A percentile compares a stretch with the other conserved stretches of the same genome.
phyloP scores from a whole-genome alignment of 306 rosid genomes.

The Prosopis cineraria region DNA sequence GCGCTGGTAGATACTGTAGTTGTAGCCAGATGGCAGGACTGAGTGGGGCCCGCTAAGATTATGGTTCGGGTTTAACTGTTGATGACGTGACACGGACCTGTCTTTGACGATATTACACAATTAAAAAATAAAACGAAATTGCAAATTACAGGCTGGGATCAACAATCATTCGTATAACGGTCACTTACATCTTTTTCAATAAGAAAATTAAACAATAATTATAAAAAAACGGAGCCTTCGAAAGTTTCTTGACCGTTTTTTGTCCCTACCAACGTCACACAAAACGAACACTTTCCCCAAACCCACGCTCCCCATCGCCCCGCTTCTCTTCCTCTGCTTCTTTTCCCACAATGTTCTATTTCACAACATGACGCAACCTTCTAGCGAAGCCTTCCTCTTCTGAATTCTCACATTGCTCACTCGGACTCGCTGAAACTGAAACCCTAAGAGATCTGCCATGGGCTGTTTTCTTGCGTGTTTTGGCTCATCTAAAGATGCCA shows the following conservation, averaged over 20 bases:
- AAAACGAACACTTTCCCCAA: no score
- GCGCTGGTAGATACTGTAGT: no score
- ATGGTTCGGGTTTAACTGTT: neutral
- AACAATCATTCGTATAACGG: constrained; percentile 51
- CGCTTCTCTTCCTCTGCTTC: neutral
- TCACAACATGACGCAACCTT: constrained; percentile 25
- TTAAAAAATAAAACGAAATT: constrained; percentile 3
- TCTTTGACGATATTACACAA: neutral
- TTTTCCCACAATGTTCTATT: neutral
- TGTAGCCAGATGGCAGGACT: neutral
- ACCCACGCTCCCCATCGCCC: neutral
- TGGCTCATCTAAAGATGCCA: constrained; percentile 60
- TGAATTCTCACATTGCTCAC: constrained; percentile 28
- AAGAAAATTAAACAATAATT: neutral
- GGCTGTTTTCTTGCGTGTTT: constrained; percentile 82
- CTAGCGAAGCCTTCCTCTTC: neutral
- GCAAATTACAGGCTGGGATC: constrained; percentile 51
- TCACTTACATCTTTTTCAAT: constrained; percentile 43
- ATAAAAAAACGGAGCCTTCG: neutral
- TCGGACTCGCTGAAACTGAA: neutral
- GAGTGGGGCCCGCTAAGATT: neutral
- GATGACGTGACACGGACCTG: neutral
- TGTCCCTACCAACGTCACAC: neutral
- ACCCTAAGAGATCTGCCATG: constrained; percentile 46
- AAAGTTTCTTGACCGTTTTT: constrained; percentile 21